These are phyloP conservation scores for Coniosporium tulheliwenetii DNA, from an alignment of 2,329 filamentous ascomycete genomes.

Conservation along the genomic window DNA sequence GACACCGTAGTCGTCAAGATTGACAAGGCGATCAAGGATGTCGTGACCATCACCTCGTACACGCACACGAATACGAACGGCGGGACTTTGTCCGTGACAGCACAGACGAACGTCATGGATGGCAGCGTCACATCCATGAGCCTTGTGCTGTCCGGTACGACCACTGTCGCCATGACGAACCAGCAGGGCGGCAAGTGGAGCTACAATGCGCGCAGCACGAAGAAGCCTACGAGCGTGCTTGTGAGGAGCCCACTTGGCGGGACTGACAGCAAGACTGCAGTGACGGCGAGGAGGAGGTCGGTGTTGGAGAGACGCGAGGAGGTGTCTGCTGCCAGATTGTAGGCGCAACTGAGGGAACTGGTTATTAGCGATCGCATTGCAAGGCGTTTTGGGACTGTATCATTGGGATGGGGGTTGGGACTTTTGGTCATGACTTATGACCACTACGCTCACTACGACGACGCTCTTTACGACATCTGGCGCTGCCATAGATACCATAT, in stretches of 20 bases:
- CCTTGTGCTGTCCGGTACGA: constrained; percentile 12
- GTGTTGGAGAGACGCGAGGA: too few relatives aligned
- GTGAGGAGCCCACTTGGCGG: constrained; percentile 12
- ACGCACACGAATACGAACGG: constrained; percentile 14
- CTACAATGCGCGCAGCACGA: constrained; percentile 11
- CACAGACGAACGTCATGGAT: constrained; percentile 18
- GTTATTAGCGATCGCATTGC: too few relatives aligned
- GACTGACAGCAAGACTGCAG: constrained; percentile 8
- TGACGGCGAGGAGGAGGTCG: constrained; percentile 9
- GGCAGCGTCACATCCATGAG: constrained; percentile 12
- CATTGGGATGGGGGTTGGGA: too few relatives aligned
- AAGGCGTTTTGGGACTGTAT: too few relatives aligned
- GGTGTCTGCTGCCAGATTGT: too few relatives aligned
- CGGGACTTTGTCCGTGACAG: constrained; percentile 16
- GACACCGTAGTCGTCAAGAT: constrained; percentile 14
- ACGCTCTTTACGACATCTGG: too few relatives aligned
- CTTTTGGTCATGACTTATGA: too few relatives aligned
- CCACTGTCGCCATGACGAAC: constrained; percentile 9
- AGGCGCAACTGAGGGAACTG: too few relatives aligned
- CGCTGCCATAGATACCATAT: too few relatives aligned
- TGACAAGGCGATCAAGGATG: constrained; percentile 11
- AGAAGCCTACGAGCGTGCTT: constrained; percentile 14
- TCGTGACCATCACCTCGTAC: constrained; percentile 17
- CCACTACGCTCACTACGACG: too few relatives aligned
- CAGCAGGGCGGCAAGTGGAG: constrained; percentile 13